A percentile compares a stretch with the other conserved stretches of the same genome.
phyloP scores from a whole-genome alignment of 176 grass and related monocot genomes.

The Oryza glaberrima region DNA sequence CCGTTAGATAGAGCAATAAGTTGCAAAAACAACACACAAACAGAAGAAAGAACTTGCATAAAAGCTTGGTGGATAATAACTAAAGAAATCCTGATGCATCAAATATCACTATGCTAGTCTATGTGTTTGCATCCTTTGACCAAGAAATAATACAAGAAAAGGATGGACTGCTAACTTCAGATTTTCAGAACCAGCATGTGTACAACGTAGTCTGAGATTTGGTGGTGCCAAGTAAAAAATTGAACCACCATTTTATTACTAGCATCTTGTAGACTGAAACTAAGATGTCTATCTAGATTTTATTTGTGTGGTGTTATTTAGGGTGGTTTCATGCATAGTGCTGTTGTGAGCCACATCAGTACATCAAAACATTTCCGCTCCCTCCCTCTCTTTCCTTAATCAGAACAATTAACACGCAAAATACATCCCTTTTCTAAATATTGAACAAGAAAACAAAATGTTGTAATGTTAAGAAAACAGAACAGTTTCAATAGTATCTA shows the following conservation, averaged over 20 bases:
- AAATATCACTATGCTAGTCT: slow-evolving; percentile 19
- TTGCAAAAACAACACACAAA: background rate
- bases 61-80: slow-evolving; percentile 10
- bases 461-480: background rate
- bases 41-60: background rate
- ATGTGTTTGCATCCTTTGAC: background rate
- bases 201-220: slow-evolving; percentile 4
- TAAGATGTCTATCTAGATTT: no score
- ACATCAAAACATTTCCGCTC: background rate
- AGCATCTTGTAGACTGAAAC: background rate
- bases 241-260: slow-evolving; percentile 8
- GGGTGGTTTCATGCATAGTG: background rate
- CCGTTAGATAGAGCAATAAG: slow-evolving; percentile 17
- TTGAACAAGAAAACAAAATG: slow-evolving; percentile 13
- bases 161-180: background rate
- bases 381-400: background rate
- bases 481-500: background rate
- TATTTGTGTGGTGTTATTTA: no score
- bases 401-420: slow-evolving; percentile 9
- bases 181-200: background rate
- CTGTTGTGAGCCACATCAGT: slow-evolving; percentile 23
- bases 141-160: slow-evolving; percentile 13
- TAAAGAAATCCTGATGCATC: background rate
- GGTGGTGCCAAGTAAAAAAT: background rate
- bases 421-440: slow-evolving; percentile 16